These are phyloP conservation scores for Penicillium sp. DNA, from an alignment of 2,329 filamentous ascomycete genomes.

Conservation along the genomic window DNA sequence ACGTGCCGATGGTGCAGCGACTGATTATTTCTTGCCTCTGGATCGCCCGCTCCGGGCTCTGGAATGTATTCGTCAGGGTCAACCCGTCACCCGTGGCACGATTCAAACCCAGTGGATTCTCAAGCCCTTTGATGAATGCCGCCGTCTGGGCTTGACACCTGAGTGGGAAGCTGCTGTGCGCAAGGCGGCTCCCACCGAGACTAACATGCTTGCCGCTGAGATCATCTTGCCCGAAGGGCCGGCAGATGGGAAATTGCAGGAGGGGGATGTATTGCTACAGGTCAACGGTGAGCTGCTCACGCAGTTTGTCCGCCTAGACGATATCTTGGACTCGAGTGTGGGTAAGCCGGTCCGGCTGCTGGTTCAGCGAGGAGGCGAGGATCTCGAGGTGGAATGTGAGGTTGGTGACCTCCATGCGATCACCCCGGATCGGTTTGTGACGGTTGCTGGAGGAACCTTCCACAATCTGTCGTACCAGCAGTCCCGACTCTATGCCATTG, in stretches of 20 bases:
- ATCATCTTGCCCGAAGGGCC: conserved; percentile 91
- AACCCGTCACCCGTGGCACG: conserved; percentile 83
- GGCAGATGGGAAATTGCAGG: conserved; percentile 81
- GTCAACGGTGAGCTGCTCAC: conserved; percentile 92
- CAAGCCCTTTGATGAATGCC: conserved; percentile 96
- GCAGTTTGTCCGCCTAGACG: conserved; percentile 88
- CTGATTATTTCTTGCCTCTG: conserved; percentile 94
- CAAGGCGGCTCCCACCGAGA: conserved; percentile 84
- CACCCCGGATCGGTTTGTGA: conserved; percentile 93
- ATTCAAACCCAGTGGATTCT: conserved; percentile 97
- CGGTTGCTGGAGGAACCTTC: conserved; percentile 90
- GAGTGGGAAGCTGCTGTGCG: conserved; percentile 86
- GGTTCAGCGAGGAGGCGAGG: conserved; percentile 84
- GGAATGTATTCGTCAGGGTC: conserved; percentile 76
- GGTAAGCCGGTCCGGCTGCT: conserved; percentile 75
- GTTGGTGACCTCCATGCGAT: conserved; percentile 92
- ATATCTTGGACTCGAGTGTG: conserved; percentile 86
- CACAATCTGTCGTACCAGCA: conserved; percentile 97
- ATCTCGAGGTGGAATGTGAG: conserved; percentile 78
- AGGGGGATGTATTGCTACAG: conserved; percentile 90
- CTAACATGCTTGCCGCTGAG: conserved; percentile 94
- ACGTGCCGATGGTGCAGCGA: conserved; percentile 89
- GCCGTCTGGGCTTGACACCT: conserved; percentile 78
- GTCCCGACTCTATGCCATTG: conserved; percentile 90
- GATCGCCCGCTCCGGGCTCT: conserved; percentile 87